Evolutionary conservation across 192 early-diverging fungal genomes (phyloP).

Genomic region (Coemansia sp.): DNA sequence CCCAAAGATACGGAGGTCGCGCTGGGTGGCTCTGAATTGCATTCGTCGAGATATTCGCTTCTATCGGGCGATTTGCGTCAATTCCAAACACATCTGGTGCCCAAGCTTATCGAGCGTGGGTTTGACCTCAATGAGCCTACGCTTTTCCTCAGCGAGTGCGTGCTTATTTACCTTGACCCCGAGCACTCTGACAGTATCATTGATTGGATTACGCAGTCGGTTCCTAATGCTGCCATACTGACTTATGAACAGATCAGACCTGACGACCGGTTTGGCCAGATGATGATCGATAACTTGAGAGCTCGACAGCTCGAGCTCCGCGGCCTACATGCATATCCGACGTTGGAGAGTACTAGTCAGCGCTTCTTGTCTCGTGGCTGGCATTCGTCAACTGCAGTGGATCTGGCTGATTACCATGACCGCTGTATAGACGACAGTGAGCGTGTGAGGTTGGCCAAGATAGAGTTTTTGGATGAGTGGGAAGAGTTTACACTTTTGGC

Average conservation of each 20-base stretch:
- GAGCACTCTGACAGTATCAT: constrained; percentile 67
- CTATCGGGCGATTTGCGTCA: constrained; percentile 80
- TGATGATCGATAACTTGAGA: constrained; percentile 88
- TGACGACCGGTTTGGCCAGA: constrained; percentile 84
- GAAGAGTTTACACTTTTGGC: constrained; percentile 88
- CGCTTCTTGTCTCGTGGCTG: constrained; percentile 70
- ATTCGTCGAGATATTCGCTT: constrained; percentile 67
- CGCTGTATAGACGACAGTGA: constrained; percentile 19
- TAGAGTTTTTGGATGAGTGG: constrained; percentile 90
- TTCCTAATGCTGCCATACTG: constrained; percentile 62
- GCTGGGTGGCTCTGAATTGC: constrained; percentile 74
- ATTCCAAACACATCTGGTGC: constrained; percentile 62
- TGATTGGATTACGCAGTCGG: constrained; percentile 63
- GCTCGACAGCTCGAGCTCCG: constrained; percentile 76
- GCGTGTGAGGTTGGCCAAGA: constrained; percentile 60
- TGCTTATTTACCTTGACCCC: constrained; percentile 85
- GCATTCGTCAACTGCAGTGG: constrained; percentile 59
- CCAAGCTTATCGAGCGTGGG: constrained; percentile 60
- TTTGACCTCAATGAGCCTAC: constrained; percentile 64
- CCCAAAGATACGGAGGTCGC: constrained; percentile 38
- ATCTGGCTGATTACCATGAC: constrained; percentile 55
- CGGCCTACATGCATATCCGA: constrained; percentile 74
- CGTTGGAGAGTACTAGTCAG: constrained; percentile 66
- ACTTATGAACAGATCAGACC: constrained; percentile 94
- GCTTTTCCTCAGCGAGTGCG: constrained; percentile 91